A percentile compares a stretch with the other conserved stretches of the same genome.
These are phyloP conservation scores for Macrolepiota fuliginosa DNA, from an alignment of 768 basidiomycete species.

Conservation along the genomic window DNA sequence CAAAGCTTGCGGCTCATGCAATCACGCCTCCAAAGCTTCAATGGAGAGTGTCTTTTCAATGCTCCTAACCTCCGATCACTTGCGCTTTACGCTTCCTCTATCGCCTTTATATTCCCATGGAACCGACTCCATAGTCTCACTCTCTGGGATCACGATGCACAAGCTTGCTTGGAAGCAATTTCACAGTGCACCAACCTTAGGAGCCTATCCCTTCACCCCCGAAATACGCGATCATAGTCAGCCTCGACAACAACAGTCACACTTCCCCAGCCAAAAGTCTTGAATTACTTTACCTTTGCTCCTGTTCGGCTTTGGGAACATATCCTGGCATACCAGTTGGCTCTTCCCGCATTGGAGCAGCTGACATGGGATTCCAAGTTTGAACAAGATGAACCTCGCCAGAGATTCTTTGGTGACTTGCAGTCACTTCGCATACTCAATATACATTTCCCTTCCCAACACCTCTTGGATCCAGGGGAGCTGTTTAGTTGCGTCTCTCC, in stretches of 20 bases:
- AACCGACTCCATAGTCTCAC: not conserved
- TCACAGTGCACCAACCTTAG: not conserved
- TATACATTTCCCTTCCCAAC: not conserved
- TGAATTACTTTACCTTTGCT: not conserved
- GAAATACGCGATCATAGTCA: not conserved
- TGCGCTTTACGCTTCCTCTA: not conserved
- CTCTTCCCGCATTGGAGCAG: not conserved
- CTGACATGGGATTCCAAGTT: not conserved
- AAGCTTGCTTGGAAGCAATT: not conserved
- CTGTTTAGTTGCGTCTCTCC: not conserved
- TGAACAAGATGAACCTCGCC: not conserved
- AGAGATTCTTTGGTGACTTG: not conserved
- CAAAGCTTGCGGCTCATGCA: not conserved
- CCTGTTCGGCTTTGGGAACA: not conserved
- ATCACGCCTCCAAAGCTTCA: not conserved
- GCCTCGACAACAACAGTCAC: not conserved
- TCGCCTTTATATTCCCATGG: not conserved
- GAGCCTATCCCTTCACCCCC: not conserved
- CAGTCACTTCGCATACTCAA: not conserved
- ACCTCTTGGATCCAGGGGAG: not conserved
- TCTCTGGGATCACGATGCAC: not conserved
- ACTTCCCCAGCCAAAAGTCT: not conserved
- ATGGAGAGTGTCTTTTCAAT: not conserved
- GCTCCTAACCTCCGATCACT: not conserved
- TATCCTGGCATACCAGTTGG: not conserved